Conservation (phyloP, 306 rosid genomes). For the Dicorynia guianensis region DNA sequence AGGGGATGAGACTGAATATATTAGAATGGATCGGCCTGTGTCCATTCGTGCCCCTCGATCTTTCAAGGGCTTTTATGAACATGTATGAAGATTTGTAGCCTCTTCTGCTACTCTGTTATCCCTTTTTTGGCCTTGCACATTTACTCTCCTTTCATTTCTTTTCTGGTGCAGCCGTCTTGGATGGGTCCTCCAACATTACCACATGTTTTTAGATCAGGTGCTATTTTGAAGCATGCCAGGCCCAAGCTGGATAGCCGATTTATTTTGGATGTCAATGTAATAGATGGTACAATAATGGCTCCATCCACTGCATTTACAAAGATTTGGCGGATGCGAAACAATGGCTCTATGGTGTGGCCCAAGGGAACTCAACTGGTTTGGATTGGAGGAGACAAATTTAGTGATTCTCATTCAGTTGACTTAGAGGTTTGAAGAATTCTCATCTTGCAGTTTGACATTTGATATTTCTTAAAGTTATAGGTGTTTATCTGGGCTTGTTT, state of each 20-base stretch:
- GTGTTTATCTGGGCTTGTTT: constrained; percentile 26
- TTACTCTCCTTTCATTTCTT: constrained; percentile 15
- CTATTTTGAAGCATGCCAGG: constrained; percentile 40
- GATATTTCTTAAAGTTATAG: not conserved
- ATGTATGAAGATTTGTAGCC: constrained; percentile 40
- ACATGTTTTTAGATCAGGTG: constrained; percentile 38
- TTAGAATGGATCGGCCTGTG: constrained; percentile 73
- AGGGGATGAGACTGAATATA: constrained; percentile 68
- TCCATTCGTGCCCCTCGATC: constrained; percentile 44
- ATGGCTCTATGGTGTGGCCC: constrained; percentile 75
- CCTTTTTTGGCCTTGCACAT: constrained; percentile 1
- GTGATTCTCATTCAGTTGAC: constrained; percentile 48
- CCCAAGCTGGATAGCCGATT: constrained; percentile 77
- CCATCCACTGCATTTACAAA: constrained; percentile 85
- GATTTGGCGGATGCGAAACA: constrained; percentile 93
- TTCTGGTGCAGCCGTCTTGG: constrained; percentile 46
- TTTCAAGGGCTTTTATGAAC: constrained; percentile 36
- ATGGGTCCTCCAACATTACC: constrained; percentile 37
- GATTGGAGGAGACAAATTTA: constrained; percentile 74
- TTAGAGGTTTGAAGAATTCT: constrained; percentile 64
- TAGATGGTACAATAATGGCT: constrained; percentile 83
- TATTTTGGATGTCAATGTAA: constrained; percentile 76
- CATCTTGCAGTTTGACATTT: constrained; percentile 23
- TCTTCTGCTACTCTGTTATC: constrained; percentile 11
- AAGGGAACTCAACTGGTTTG: constrained; percentile 77